Evolutionary conservation across 129 eudicot species (phyloP), one percentile per base, ranked within the genome.

Genomic region (Deinandra increscens): DNA sequence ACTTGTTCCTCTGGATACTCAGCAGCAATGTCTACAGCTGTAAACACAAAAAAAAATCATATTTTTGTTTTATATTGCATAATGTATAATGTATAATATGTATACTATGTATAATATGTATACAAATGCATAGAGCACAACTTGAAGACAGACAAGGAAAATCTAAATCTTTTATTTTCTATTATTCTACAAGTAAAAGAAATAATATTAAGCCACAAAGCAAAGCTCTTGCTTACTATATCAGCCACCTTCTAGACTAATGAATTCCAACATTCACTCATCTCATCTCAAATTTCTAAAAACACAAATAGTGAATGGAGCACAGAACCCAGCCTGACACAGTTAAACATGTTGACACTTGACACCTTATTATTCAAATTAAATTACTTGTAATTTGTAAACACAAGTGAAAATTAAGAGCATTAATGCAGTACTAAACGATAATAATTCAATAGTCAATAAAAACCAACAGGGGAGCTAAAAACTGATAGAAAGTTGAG

Each of bases 1-100:
- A 83, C 50, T 71, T 83, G 91, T 72, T 83, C 89, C 61, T 79
- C 90, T 11, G 74, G 56, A 64, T 76, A 84, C 58, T 65, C 82
- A 33, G 55, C 46, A 49, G 67, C 75, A 74, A 43, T 7, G 31
- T 77, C 85, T 68, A 78, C 65, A 79, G 64, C 81, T 78, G 51
- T 10, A 14, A 51, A 60, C 14, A 59, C 13, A 22, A 15, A 74
- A 33, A 15, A 34, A 8, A 11, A 23, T 11, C 0, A 19, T 18
- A 67, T 38, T 44, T 20, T 38, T 38, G 11, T 17, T 19, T 14
- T 18, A 53, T 53, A 22, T 3, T 53, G 34, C 3, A 22, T 7
- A 22, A 51, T 10, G 14, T 42, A 42, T n/a, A n/a, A n/a, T n/a
- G n/a, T n/a, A n/a, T 8, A 1, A 42, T 20, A 22, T 9, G 33